Evolutionary conservation across 768 basidiomycete genomes (phyloP), one percentile per base, ranked within the genome.

Genomic region (Saitozyma podzolica): DNA sequence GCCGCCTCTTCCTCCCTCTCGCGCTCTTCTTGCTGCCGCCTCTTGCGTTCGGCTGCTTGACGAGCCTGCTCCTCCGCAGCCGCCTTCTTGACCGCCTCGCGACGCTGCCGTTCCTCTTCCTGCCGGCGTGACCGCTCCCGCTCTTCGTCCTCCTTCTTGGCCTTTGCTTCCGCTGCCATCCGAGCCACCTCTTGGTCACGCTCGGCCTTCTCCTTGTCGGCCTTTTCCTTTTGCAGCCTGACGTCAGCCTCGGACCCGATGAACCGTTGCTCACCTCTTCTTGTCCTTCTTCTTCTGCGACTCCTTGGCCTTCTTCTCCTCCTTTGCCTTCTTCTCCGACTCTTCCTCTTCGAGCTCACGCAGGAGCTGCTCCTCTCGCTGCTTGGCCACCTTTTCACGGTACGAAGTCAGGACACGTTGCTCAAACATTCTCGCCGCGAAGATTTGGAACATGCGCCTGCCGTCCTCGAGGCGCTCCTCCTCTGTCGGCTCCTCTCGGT

Each of bases 201-300:
- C 19, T 84, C 85, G 8, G 91, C 90, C 63, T 86, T 86, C 80
- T 94, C 93, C 76, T 92, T 91, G 65, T 98, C 96, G 77, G 95
- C 95, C 49, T 88, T 90, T 67, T 86, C 83, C 80, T 95, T 96
- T 82, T 96, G 93, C 78, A 86, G 86, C 82, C 94, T 97, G 69
- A 48, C 17, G 50, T 64, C 57, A 54, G 55, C 41, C 37, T 17
- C 40, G 40, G 20, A 41, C 20, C n/a, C 17, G 8, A 75, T 2
- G 2, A 70, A 83, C 58, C 29, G 29, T 29, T 29, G 29, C 29
- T 29, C 69, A 95, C 93, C 83, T 88, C 85, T 92, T 93, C 83
- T 97, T 97, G 80, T 97, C 96, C 84, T 97, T 99, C 85, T 96
- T 98, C 85, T 94, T 94, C 85, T 96, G 93, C 81, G 92, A 91